Base-by-base conservation (phyloP, 176 grass and related monocot genomes). In the Tillandsia fasciculata region DNA sequence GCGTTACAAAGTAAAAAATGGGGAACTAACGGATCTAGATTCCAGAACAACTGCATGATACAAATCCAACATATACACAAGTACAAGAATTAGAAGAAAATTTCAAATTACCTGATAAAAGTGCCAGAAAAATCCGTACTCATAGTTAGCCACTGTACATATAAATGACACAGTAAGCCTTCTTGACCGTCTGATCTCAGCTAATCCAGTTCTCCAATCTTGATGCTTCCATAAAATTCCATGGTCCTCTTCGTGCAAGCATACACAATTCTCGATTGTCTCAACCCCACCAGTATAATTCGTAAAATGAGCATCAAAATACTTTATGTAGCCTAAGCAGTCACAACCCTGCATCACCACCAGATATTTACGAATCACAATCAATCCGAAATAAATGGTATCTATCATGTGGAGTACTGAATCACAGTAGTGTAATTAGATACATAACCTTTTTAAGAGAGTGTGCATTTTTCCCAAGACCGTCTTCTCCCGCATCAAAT, bases 181-280 rank as follows among this genome's bases (percentile, higher is more conserved):
- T 77, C 95, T 88, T 67, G 95, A 99, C 17, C 95, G 79, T 80
- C 95, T 90, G 77, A 94, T 90, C 87, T 99, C 95, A 67, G 95
- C 90, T 81, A 99, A 80, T 29, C 95, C 95, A 69, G 95, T 99
- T 79, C 95, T 92, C 95, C 95, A 99, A 52, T 99, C 95, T 79
- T 99, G 95, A 80, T 99, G 95, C 80, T 99, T 99, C 95, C 95
- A 99, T 69, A 99, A 86, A 73, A 99, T 99, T 50, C 95, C 95
- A 26, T 99, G 90, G 52, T 99, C 95, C 78, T 99, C 95, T 83
- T 99, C 95, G 65, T 99, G 95, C 82, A 99, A 82, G 74, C 95
- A 99, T 24, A 94, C 95, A 70, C 95, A 99, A 49, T 99, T 99
- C 72, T 99, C 95, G 82, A 99, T 99, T 77, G 95, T 99, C 80